Base-by-base conservation (phyloP, 805 yeast species). In the Brettanomyces naardenensis region DNA sequence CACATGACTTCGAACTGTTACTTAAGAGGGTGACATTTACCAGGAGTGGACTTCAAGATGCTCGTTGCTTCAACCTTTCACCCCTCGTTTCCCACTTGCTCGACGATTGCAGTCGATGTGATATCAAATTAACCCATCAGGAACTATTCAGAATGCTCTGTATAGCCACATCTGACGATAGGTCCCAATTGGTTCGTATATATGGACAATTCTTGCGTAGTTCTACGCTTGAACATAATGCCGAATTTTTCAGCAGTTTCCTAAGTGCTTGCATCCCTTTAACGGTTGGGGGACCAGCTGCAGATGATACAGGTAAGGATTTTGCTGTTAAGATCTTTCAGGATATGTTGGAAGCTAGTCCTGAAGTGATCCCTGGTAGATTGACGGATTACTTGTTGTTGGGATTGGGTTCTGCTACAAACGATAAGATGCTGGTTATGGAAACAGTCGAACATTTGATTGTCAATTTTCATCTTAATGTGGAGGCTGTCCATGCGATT, bases 141-240 rank as follows among this genome's bases (percentile, higher is more conserved):
- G 38, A 35, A 33, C 28, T 35, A 13, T 35, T 35, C 28, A 19
- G 15, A 18, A 13, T 35, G n/a, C 28, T 35, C 14, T 13, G 18
- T 4, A 10, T 28, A 5, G 28, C 33, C 32, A 15, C 28, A 4
- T 18, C 20, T 18, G 33, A 14, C 20, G 14, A 13, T 13, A 21
- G 15, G n/a, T 11, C 31, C 14, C 15, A 29, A 27, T 17, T 26
- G 22, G 11, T 11, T 6, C 11, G 18, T 6, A 15, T 35, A 18
- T 35, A 35, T 21, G 19, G 29, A 9, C 38, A 28, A 26, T 35
- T 35, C 19, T 18, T 15, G 5, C 15, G 27, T 6, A 20, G 18
- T 5, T 17, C 26, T 9, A 23, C 13, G 5, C 13, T 21, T 9
- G 13, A 21, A 11, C 18, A 9, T 9, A 28, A 29, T 5, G 10